Percentiles rank a stretch among this genome's conserved stretches.
Conservation (phyloP, 768 basidiomycete species). For the Kwoniella dendrophila region DNA sequence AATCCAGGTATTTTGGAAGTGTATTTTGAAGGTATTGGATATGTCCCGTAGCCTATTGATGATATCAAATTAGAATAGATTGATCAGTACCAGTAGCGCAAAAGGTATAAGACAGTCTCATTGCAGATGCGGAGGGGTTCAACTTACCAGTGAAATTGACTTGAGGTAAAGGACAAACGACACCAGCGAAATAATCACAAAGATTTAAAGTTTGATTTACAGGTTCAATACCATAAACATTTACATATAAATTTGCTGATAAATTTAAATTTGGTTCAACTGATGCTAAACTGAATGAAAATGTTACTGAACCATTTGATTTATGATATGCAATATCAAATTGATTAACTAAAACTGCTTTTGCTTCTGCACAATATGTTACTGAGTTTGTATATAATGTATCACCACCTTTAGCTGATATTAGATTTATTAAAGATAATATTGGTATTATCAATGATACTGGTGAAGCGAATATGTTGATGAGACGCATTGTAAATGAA, state of each 20-base stretch:
- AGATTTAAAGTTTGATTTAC: slow-evolving; percentile 85
- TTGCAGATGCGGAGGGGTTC: too few relatives aligned
- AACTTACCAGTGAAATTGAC: slow-evolving; percentile 79
- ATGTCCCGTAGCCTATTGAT: slow-evolving; percentile 51
- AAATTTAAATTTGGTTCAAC: slow-evolving; percentile 72
- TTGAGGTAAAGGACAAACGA: slow-evolving; percentile 75
- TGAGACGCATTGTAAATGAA: slow-evolving; percentile 20
- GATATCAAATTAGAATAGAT: background rate
- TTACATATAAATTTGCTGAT: slow-evolving; percentile 75
- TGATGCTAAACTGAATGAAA: slow-evolving; percentile 82
- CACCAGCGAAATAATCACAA: slow-evolving; percentile 74
- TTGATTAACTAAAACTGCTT: slow-evolving; percentile 46
- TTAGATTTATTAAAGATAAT: too few relatives aligned
- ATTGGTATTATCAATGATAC: too few relatives aligned
- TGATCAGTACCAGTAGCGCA: too few relatives aligned
- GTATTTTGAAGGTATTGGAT: slow-evolving; percentile 53
- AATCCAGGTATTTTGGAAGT: slow-evolving; percentile 70
- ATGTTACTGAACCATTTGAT: slow-evolving; percentile 66
- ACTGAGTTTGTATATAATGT: slow-evolving; percentile 47
- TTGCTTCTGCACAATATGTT: slow-evolving; percentile 50
- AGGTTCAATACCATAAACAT: slow-evolving; percentile 82
- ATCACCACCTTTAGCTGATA: slow-evolving; percentile 12
- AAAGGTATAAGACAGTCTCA: background rate
- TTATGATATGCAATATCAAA: slow-evolving; percentile 52
- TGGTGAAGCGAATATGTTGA: too few relatives aligned